Percentiles rank a stretch among this genome's conserved stretches.
Evolutionary conservation across 306 rosid species (phyloP).

Genomic region (Trifolium dubium): DNA sequence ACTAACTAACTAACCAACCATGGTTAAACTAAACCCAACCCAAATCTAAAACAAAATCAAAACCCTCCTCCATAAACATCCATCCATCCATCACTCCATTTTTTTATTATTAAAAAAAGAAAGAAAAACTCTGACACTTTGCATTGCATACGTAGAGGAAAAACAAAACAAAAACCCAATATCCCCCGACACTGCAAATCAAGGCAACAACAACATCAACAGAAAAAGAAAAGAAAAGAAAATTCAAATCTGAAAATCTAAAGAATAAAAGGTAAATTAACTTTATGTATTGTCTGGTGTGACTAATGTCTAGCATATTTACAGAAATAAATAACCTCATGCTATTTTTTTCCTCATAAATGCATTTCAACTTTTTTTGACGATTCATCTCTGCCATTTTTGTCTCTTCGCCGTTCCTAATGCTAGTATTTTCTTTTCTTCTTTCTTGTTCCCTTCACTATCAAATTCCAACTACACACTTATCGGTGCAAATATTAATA

Average conservation of each 20-base stretch:
- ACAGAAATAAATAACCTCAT: conserved; percentile 32
- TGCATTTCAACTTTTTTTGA: conserved; percentile 37
- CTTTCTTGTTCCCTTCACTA: neutral
- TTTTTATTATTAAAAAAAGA: neutral
- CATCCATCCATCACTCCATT: neutral
- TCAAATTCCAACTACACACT: neutral
- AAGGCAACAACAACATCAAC: conserved; percentile 2
- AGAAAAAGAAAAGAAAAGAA: too few relatives aligned
- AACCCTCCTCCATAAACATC: neutral
- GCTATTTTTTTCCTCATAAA: conserved; percentile 31
- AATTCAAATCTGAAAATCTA: neutral
- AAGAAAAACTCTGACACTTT: neutral
- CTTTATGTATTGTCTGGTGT: conserved; percentile 8
- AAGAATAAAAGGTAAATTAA: conserved; percentile 15
- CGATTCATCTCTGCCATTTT: conserved; percentile 47
- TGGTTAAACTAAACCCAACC: conserved; percentile 6
- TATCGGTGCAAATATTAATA: neutral
- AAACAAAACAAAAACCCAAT: neutral
- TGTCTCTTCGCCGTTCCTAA: conserved; percentile 37
- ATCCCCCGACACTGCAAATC: conserved; percentile 27
- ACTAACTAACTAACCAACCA: conserved; percentile 39
- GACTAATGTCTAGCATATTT: conserved; percentile 32
- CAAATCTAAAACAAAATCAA: conserved; percentile 5
- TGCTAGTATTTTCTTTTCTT: too few relatives aligned
- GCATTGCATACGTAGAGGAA: neutral